Evolutionary conservation across 495 filamentous ascomycete genomes (phyloP), one percentile per base, ranked within the genome.

Genomic region (Alectoria sarmentosa): DNA sequence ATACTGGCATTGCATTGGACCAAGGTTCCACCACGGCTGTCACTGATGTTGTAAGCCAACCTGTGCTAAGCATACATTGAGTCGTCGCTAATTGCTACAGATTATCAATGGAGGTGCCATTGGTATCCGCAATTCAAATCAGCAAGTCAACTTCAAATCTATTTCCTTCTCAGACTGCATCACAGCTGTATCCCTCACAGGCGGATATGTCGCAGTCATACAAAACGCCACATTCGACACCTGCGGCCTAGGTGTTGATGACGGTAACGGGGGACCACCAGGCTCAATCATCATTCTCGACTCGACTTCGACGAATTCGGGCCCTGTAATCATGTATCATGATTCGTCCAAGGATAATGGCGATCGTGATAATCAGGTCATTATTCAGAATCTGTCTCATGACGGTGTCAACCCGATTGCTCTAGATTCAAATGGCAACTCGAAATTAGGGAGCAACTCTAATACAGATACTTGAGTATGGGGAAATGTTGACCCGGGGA

Each of bases 1-100:
- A 90, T 62, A 77, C 83, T 44, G 89, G 89, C 32, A 67, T 92
- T 63, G 88, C 86, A 64, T 84, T 86, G 28, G 85, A 89, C 65
- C 82, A 82, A 56, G 89, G 87, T 54, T 74, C 64, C 70, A 82
- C 78, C 2, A 79, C 77, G 39, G 74, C 74, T 3, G 73, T 83
- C 9, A 79, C 79, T 21, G 74, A 83, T 62, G 76, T 79, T 61
- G 78, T 80, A 73, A 69, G 76, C 75, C 60, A 14, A 26, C 49
- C 14, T 19, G 6, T 13, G 13, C 10, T 9, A 5, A 54, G 0
- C 8, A 54, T 17, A 19, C 8, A 32, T 4, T 30, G 14, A 32
- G 23, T 9, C 14, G 4, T 17, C 32, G 26, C 49, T 54, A n/a
- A 69, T 72, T 56, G 69, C 32, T 65, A 19, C 36, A 86, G 69